A percentile compares a stretch with the other conserved stretches of the same genome.
phyloP scores from a whole-genome alignment of 352 stramenopile species.

The Pythium sukuiense region DNA sequence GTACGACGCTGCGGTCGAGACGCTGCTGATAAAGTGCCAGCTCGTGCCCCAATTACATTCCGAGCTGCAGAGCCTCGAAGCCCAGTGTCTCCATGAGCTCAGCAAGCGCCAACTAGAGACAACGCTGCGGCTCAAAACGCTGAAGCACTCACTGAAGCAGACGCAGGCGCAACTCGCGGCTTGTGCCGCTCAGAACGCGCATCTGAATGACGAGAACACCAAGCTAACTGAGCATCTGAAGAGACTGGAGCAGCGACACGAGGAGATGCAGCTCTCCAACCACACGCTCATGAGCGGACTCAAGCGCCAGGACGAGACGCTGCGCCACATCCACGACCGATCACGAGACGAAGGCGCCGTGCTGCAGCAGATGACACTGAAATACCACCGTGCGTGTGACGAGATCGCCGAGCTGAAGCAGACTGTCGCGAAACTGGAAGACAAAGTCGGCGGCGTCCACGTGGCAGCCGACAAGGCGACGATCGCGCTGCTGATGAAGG shows the following conservation, averaged over 20 bases:
- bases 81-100: slow-evolving; percentile 60
- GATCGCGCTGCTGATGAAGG: slow-evolving; percentile 55
- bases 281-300: slow-evolving; percentile 61
- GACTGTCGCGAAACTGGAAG: slow-evolving; percentile 62
- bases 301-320: slow-evolving; percentile 69
- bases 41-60: slow-evolving; percentile 50
- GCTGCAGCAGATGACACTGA: slow-evolving; percentile 50
- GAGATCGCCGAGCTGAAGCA: slow-evolving; percentile 73
- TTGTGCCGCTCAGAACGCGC: slow-evolving; percentile 47
- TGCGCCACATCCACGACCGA: slow-evolving; percentile 58
- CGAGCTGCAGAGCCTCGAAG: slow-evolving; percentile 57
- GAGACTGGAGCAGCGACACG: slow-evolving; percentile 33
- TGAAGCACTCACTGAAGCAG: slow-evolving; percentile 51
- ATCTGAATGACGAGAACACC: slow-evolving; percentile 30
- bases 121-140: slow-evolving; percentile 33
- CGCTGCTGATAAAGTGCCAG: slow-evolving; percentile 36
- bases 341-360: slow-evolving; percentile 51
- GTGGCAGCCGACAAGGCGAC: slow-evolving; percentile 65
- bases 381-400: slow-evolving; percentile 70
- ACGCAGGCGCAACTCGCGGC: slow-evolving; percentile 57
- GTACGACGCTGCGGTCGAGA: slow-evolving; percentile 48
- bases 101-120: slow-evolving; percentile 44
- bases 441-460: slow-evolving; percentile 68
- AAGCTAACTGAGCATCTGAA: slow-evolving; percentile 33
- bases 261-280: slow-evolving; percentile 52